phyloP scores from a whole-genome alignment of 768 basidiomycete genomes.

The Suillus spraguei region DNA sequence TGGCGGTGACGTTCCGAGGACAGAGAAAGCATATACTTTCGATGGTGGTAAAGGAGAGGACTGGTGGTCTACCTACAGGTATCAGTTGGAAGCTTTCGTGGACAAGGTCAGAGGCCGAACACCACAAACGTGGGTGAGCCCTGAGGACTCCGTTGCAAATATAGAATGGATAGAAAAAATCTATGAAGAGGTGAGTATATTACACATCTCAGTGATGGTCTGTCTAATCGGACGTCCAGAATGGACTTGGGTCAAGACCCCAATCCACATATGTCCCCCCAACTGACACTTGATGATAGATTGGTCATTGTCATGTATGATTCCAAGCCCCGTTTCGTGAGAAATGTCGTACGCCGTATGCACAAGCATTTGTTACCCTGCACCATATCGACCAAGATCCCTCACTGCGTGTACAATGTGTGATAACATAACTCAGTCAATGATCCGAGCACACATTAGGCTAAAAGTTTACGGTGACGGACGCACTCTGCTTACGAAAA shows the following conservation, averaged over 20 bases:
- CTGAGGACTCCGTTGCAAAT: conserved; percentile 55
- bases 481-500: no score
- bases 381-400: background rate
- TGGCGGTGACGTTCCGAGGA: conserved; percentile 33
- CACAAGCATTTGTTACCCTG: background rate
- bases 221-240: conserved; percentile 21
- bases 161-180: conserved; percentile 62
- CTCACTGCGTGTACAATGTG: background rate
- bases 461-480: no score
- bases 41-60: conserved; percentile 43
- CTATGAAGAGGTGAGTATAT: conserved; percentile 47
- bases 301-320: background rate
- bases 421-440: background rate
- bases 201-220: conserved; percentile 6
- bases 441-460: background rate
- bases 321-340: no score
- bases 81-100: conserved; percentile 67
- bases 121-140: conserved; percentile 55
- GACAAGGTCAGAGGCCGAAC: conserved; percentile 54
- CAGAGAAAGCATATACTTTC: conserved; percentile 48
- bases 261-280: conserved; percentile 26
- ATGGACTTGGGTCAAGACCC: conserved; percentile 36
- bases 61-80: conserved; percentile 53
- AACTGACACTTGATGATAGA: conserved; percentile 14
- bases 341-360: no score